phyloP scores from a whole-genome alignment of 2,329 filamentous ascomycete species.

The Curvularia spicifera region DNA sequence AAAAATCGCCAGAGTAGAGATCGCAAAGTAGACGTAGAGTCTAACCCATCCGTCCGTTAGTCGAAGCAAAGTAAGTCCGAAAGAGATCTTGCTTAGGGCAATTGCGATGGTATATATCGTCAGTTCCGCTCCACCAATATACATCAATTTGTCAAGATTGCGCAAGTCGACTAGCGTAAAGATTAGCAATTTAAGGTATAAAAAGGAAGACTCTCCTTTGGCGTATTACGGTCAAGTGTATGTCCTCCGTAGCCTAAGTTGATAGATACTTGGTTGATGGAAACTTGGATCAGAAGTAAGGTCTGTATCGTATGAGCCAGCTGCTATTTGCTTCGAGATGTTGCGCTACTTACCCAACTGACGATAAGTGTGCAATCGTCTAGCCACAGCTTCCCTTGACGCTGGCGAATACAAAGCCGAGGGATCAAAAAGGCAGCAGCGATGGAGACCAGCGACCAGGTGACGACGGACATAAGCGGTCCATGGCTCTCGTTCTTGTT shows the following conservation, averaged over 20 bases:
- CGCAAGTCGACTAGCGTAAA: conserved; percentile 12
- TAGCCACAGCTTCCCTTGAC: conserved; percentile 22
- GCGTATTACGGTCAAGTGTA: conserved; percentile 17
- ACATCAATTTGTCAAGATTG: conserved; percentile 15
- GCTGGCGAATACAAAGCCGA: conserved; percentile 19
- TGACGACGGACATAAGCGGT: conserved; percentile 17
- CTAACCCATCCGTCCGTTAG: conserved; percentile 19
- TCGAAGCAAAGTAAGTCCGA: conserved; percentile 22
- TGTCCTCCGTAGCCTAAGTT: conserved; percentile 22
- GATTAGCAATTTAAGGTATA: conserved; percentile 4
- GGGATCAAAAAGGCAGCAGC: conserved; percentile 15
- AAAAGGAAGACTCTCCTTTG: conserved; percentile 4
- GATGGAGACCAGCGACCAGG: conserved; percentile 18
- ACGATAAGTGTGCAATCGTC: conserved; percentile 18
- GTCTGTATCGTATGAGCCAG: conserved; percentile 12
- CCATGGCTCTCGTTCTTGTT: conserved; percentile 18
- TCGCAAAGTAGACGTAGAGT: conserved; percentile 17
- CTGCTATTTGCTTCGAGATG: conserved; percentile 2
- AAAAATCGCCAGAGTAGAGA: conserved; percentile 15
- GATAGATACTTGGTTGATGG: conserved; percentile 22
- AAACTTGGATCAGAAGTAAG: conserved; percentile 19
- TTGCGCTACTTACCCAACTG: conserved; percentile 19
- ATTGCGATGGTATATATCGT: conserved; percentile 19
- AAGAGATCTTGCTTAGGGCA: conserved; percentile 25
- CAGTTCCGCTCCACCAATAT: conserved; percentile 19